Evolutionary conservation across 1,284 basidiomycete genomes (phyloP), one percentile per base, ranked within the genome.

Genomic region (Stereum hirsutum): DNA sequence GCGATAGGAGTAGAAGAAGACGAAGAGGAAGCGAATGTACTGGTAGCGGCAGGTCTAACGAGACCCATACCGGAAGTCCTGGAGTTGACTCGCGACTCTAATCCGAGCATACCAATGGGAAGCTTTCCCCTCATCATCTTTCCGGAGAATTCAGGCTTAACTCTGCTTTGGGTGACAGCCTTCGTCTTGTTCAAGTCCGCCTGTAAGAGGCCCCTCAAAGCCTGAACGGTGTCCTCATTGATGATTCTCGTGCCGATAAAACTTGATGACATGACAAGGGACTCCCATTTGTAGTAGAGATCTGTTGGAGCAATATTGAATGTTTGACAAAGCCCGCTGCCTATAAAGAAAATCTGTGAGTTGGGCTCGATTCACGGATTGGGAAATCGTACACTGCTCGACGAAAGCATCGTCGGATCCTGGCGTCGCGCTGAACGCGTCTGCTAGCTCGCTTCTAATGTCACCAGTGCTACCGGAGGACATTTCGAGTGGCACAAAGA

Each of bases 231-330:
- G 39, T 74, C 68, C 49, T 64, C 57, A 8, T 70, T 73, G 47
- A 85, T 68, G 12, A 70, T 63, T 41, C 67, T 30, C 46, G 54
- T 17, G 62, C 60, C 33, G 57, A 54, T 56, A 59, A 66, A 71
- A 35, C 70, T 74, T 23, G 66, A 50, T 7, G 71, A 79, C 11
- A 51, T 24, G 21, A 44, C 27, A 15, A 47, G 20, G 4, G 45
- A 47, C 57, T 90, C 81, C 72, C 82, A 81, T 57, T 85, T 87
- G 60, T 66, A 89, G 43, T 66, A 71, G n/a, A 90, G 68, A 37
- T 69, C 58, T 19, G 78, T 67, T 21, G 78, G 69, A 20, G 64
- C 54, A 27, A 82, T 44, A 46, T 74, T 73, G 63, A 79, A 85
- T 49, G 74, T 74, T 51, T 73, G 64, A 57, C 86, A 89, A 45